Conservation (phyloP, 441 rosid species). For the Erysimum pusillum region DNA sequence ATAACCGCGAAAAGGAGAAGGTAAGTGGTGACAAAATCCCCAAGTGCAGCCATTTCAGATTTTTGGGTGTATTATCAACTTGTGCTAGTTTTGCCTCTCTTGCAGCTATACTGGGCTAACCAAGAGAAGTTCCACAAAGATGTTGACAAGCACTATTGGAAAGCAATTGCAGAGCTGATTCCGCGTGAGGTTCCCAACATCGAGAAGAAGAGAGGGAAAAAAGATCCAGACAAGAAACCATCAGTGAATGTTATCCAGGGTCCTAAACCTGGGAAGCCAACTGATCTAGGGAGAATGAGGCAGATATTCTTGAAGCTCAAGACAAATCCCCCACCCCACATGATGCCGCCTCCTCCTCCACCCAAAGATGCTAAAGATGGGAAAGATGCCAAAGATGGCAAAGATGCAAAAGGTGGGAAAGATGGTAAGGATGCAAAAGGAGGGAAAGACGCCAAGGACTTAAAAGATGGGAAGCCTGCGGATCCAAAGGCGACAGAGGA, state of each 20-base stretch:
- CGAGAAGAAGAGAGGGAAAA: constrained; percentile 81
- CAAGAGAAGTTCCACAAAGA: constrained; percentile 96
- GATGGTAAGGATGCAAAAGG: constrained; percentile 43
- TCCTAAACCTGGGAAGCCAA: constrained; percentile 96
- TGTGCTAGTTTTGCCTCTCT: constrained; percentile 20
- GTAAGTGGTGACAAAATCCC: constrained; percentile 36
- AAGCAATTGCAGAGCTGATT: constrained; percentile 87
- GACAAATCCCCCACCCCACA: constrained; percentile 88
- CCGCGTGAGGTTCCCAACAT: constrained; percentile 87
- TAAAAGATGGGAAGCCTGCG: constrained; percentile 45
- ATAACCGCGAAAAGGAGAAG: constrained; percentile 84
- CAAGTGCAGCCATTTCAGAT: not conserved
- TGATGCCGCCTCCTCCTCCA: constrained; percentile 82
- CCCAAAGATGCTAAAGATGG: constrained; percentile 55
- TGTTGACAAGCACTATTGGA: constrained; percentile 88
- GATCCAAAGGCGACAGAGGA: constrained; percentile 39
- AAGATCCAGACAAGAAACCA: constrained; percentile 82
- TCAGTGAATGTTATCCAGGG: constrained; percentile 75
- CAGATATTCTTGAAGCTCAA: constrained; percentile 86
- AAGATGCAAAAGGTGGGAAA: constrained; percentile 43
- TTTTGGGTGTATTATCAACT: not conserved
- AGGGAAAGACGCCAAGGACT: constrained; percentile 42
- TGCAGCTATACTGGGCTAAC: constrained; percentile 76
- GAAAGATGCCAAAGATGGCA: constrained; percentile 37
- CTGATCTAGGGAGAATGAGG: constrained; percentile 92